Evolutionary conservation across 139 green algal genomes (phyloP).

Genomic region (Coccomyxa sp.): DNA sequence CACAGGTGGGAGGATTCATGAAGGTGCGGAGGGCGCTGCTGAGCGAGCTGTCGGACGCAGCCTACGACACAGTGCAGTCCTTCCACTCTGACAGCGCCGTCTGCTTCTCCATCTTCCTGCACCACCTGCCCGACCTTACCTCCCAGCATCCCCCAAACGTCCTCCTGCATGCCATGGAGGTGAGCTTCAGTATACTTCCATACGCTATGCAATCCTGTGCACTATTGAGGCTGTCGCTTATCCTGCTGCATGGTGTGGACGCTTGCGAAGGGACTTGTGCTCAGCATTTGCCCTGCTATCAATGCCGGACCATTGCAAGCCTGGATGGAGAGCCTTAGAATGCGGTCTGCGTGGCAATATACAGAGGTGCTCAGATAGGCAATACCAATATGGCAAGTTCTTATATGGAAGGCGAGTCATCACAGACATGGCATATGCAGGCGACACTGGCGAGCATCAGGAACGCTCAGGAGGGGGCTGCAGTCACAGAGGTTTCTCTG

Average conservation of each 20-base stretch:
- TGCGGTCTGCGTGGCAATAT: too few species aligned
- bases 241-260: not conserved
- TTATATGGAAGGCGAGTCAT: not conserved
- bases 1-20: conserved; percentile 64
- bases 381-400: not conserved
- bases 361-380: too few species aligned
- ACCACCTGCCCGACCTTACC: conserved; percentile 74
- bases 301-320: too few species aligned
- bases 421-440: too few species aligned
- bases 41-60: conserved; percentile 70
- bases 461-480: conserved; percentile 41
- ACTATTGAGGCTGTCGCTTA: not conserved
- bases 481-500: conserved; percentile 59
- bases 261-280: not conserved
- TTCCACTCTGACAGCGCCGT: conserved; percentile 94
- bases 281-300: not conserved
- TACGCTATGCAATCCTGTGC: not conserved
- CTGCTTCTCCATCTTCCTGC: conserved; percentile 89
- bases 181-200: conserved; percentile 5
- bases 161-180: conserved; percentile 74
- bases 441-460: conserved; percentile 40
- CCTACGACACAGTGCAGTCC: conserved; percentile 64
- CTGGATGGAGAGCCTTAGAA: too few species aligned
- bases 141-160: conserved; percentile 60
- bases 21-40: conserved; percentile 76